phyloP scores from a whole-genome alignment of 129 eudicot species.

The Sambucus nigra region DNA sequence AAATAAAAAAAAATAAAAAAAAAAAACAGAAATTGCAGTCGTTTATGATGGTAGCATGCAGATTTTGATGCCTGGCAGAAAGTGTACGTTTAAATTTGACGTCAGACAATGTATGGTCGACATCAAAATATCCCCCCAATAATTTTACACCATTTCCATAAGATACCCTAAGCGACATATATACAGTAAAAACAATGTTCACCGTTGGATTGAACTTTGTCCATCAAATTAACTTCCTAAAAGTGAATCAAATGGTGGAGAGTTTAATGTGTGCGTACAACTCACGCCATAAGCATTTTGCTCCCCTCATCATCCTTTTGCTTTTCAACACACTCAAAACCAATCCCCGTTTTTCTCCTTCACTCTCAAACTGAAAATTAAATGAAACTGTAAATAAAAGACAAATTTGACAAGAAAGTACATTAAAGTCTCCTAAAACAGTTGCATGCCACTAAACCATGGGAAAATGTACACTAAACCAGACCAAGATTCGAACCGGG shows the following conservation, averaged over 20 bases:
- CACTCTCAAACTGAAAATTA: not conserved
- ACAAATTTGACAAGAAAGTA: slow-evolving; percentile 16
- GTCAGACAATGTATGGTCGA: slow-evolving; percentile 17
- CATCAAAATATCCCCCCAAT: slow-evolving; percentile 3
- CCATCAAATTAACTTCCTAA: not conserved
- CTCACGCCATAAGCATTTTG: slow-evolving; percentile 1
- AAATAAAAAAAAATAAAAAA: not conserved
- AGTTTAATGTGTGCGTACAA: not conserved
- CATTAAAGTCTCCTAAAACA: slow-evolving; percentile 40
- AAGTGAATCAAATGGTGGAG: not conserved
- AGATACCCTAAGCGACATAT: not conserved
- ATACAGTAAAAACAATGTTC: too few species aligned
- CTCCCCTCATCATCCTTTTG: slow-evolving; percentile 8
- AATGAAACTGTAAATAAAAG: not conserved
- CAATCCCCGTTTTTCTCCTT: not conserved
- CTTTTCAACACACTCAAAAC: slow-evolving; percentile 11
- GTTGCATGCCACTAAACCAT: slow-evolving; percentile 39
- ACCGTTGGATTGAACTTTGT: not conserved
- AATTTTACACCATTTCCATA: not conserved
- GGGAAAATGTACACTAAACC: slow-evolving; percentile 22
- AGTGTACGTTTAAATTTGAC: slow-evolving; percentile 8
- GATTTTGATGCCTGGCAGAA: slow-evolving; percentile 19
- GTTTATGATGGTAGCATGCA: too few species aligned
- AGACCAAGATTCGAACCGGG: slow-evolving; percentile 11
- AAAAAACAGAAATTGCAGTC: slow-evolving; percentile 6